Conservation (phyloP, 805 yeast genomes). For the Metschnikowia continentalis region DNA sequence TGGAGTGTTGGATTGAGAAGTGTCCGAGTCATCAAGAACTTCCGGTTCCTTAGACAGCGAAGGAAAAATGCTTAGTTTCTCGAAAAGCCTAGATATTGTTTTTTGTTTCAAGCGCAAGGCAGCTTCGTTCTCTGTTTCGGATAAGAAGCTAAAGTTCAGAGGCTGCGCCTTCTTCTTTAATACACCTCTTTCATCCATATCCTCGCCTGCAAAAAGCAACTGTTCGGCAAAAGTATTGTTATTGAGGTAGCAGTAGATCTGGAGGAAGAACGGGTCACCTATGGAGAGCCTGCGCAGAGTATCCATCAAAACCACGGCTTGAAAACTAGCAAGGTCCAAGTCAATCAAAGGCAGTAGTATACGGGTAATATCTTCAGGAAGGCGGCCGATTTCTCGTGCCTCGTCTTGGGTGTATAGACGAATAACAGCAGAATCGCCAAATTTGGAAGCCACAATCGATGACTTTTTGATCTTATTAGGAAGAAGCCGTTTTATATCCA, state of each 20-base stretch:
- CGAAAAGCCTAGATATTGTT: slow-evolving; percentile 54
- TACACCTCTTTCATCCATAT: not conserved
- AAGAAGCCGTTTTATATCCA: slow-evolving; percentile 35
- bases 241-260: slow-evolving; percentile 60
- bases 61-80: slow-evolving; percentile 36
- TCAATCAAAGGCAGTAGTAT: slow-evolving; percentile 64
- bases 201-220: slow-evolving; percentile 5
- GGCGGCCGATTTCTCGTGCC: slow-evolving; percentile 66
- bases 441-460: slow-evolving; percentile 16
- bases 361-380: slow-evolving; percentile 65
- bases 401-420: slow-evolving; percentile 26
- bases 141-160: slow-evolving; percentile 22
- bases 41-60: not conserved
- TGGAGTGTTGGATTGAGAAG: not conserved
- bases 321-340: slow-evolving; percentile 49
- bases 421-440: slow-evolving; percentile 30
- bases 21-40: slow-evolving; percentile 16
- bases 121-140: slow-evolving; percentile 54
- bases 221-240: slow-evolving; percentile 30
- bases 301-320: slow-evolving; percentile 54
- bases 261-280: slow-evolving; percentile 74
- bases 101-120: slow-evolving; percentile 48
- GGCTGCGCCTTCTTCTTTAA: slow-evolving; percentile 11
- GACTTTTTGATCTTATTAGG: slow-evolving; percentile 23
- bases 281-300: slow-evolving; percentile 52